Evolutionary conservation across 176 grass and related monocot genomes (phyloP), one percentile per base, ranked within the genome.

Genomic region (Zoysia pacifica): DNA sequence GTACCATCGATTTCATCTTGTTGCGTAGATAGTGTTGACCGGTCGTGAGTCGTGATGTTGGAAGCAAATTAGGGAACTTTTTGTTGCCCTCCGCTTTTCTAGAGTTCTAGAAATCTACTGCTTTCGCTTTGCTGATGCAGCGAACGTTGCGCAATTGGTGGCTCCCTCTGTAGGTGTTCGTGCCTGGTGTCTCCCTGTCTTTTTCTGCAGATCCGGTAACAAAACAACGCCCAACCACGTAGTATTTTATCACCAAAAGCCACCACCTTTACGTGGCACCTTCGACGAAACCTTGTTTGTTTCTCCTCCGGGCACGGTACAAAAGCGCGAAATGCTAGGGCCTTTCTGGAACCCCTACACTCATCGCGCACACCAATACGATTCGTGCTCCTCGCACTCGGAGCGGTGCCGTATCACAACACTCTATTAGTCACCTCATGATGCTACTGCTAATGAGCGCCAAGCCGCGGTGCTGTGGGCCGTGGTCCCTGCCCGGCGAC

Each of bases 321-420:
- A 80, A 70, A 76, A 76, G 71, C 3, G 60, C 55, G 44, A 65
- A 77, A 76, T n/a, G 70, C 35, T 65, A 48, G 50, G 38, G 76
- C 60, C 78, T 77, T 88, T 40, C 81, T 50, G 13, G 43, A 37
- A 73, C 45, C 70, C 35, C 49, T 35, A 16, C 16, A 20, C 8
- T 40, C 7, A 58, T 7, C 44, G 6, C 73, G 46, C 14, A 46
- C 41, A 6, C 40, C 44, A 12, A 37, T 15, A 12, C 35, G 3
- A 0, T 52, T 52, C 41, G 5, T 58, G 54, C 54, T 58, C 54
- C 54, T n/a, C 8, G 53, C 63, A 20, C 66, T 40, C 70, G 69
- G 68, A 54, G 75, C 18, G 43, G 86, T 74, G 75, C 62, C 86
- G 86, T 83, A 53, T 83, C 42, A 28, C 7, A 65, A 10, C 60